Evolutionary conservation across 768 basidiomycete species (phyloP).

Genomic region (Naganishia onofrii): DNA sequence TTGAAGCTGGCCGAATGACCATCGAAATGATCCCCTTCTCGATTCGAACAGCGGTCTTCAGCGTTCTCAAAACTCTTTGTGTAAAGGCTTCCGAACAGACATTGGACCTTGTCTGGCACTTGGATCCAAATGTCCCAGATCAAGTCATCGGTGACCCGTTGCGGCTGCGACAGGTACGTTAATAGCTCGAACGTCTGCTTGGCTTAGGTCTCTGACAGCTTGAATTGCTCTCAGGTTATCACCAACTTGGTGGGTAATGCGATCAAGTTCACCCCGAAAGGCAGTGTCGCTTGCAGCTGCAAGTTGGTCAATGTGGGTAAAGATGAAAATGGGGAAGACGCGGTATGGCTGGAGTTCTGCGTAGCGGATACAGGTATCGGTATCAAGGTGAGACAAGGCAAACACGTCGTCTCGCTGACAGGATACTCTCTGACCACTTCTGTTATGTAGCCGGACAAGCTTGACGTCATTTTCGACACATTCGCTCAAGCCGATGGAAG

Average conservation of each 20-base stretch:
- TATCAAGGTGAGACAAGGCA: constrained; percentile 61
- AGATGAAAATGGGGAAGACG: constrained; percentile 69
- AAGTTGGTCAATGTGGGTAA: constrained; percentile 61
- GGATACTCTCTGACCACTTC: neutral
- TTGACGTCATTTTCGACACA: constrained; percentile 97
- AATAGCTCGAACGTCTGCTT: constrained; percentile 46
- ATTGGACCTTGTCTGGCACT: constrained; percentile 90
- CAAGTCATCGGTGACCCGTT: constrained; percentile 95
- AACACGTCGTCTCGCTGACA: neutral
- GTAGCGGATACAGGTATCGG: constrained; percentile 98
- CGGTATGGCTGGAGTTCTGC: constrained; percentile 91
- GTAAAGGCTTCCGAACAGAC: constrained; percentile 96
- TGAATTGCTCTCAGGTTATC: constrained; percentile 60
- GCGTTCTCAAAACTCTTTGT: constrained; percentile 94
- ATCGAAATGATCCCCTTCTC: constrained; percentile 99
- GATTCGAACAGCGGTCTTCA: constrained; percentile 92
- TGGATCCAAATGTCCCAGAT: constrained; percentile 92
- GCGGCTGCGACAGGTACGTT: constrained; percentile 69
- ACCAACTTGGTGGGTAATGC: constrained; percentile 94
- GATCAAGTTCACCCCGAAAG: constrained; percentile 95
- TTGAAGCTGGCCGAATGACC: constrained; percentile 98
- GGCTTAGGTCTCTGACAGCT: constrained; percentile 28
- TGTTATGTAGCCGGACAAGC: constrained; percentile 70
- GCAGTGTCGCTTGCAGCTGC: constrained; percentile 85
- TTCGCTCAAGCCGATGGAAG: constrained; percentile 99